Evolutionary conservation across 805 yeast genomes (phyloP).

Genomic region (Candida manassasensis): DNA sequence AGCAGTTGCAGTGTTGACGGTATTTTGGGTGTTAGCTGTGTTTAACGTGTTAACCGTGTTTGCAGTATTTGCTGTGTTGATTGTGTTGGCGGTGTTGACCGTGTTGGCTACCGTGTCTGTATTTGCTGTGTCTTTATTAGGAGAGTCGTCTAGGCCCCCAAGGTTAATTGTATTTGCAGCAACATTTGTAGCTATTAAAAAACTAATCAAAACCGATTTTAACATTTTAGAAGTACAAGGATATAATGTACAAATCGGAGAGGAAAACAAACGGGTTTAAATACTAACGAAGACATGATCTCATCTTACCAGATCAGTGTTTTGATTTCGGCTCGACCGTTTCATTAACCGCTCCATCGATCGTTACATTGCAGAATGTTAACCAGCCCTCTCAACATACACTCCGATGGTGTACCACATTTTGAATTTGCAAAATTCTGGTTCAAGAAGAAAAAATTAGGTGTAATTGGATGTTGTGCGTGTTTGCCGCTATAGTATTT

Average conservation of each 20-base stretch:
- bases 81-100: conserved; percentile 1
- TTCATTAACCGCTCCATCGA: too few species aligned
- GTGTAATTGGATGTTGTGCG: too few species aligned
- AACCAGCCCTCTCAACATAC: too few species aligned
- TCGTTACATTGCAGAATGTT: too few species aligned
- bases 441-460: too few species aligned
- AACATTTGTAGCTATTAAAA: not conserved
- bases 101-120: conserved; percentile 4
- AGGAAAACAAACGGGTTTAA: not conserved
- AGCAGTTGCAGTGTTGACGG: conserved; percentile 8
- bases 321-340: conserved; percentile 1
- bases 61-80: conserved; percentile 3
- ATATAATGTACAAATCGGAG: too few species aligned
- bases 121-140: conserved; percentile 3
- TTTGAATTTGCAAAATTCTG: too few species aligned
- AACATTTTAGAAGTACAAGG: not conserved
- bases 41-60: conserved; percentile 1
- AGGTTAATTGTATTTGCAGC: not conserved
- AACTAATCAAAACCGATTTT: not conserved
- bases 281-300: not conserved
- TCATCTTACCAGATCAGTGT: not conserved
- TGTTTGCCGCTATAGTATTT: too few species aligned
- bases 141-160: conserved; percentile 4
- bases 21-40: conserved; percentile 4
- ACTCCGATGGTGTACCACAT: too few species aligned